phyloP scores from a whole-genome alignment of 139 green algal species.

The Auxenochlorella protothecoides region DNA sequence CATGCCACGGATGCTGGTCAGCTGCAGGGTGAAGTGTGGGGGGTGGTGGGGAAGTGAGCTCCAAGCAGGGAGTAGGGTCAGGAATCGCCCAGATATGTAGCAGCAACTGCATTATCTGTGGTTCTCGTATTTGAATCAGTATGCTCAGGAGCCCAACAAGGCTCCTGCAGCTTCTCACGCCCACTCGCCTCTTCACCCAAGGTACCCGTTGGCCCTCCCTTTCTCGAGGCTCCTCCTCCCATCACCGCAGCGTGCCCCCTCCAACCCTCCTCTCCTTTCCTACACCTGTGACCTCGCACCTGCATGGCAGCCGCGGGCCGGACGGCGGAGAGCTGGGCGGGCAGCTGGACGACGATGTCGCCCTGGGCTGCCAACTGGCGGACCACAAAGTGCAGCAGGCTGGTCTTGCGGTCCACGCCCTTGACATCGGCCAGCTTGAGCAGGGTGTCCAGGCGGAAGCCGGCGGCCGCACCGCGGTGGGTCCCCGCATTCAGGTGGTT shows the following conservation, averaged over 20 bases:
- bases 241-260: too few species aligned
- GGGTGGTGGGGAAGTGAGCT: not conserved
- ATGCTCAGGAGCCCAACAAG: too few species aligned
- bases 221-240: too few species aligned
- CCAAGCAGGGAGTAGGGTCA: too few species aligned
- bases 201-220: too few species aligned
- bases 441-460: slow-evolving; percentile 56
- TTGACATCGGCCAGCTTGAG: slow-evolving; percentile 57
- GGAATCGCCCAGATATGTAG: too few species aligned
- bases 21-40: slow-evolving; percentile 12
- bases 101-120: too few species aligned
- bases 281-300: slow-evolving; percentile 7
- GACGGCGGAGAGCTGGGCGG: slow-evolving; percentile 28
- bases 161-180: too few species aligned
- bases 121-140: too few species aligned
- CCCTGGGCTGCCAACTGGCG: slow-evolving; percentile 12
- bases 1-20: slow-evolving; percentile 29
- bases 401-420: slow-evolving; percentile 49
- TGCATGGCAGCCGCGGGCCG: slow-evolving; percentile 44
- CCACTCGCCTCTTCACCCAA: too few species aligned
- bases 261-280: too few species aligned
- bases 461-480: slow-evolving; percentile 36
- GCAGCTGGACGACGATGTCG: slow-evolving; percentile 23
- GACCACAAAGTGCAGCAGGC: slow-evolving; percentile 69
- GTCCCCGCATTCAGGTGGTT: slow-evolving; percentile 63